A percentile compares a stretch with the other conserved stretches of the same genome.
phyloP scores from a whole-genome alignment of 2,329 filamentous ascomycete genomes.

The Aspergillus nomiae region DNA sequence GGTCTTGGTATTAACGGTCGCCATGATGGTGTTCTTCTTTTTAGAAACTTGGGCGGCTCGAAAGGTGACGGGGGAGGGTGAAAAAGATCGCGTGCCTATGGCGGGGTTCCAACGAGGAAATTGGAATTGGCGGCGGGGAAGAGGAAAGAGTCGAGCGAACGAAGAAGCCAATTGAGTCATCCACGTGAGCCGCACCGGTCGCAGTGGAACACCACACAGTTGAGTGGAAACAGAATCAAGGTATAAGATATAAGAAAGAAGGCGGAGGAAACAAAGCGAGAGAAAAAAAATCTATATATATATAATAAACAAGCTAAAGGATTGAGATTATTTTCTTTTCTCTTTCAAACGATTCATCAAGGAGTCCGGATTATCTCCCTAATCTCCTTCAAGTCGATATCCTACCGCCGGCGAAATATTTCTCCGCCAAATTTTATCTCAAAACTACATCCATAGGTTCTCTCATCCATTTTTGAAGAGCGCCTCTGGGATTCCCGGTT shows the following conservation, averaged over 20 bases:
- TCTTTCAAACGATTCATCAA: constrained; percentile 1
- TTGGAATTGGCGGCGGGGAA: constrained; percentile 32
- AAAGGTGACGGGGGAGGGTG: constrained; percentile 38
- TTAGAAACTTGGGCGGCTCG: constrained; percentile 32
- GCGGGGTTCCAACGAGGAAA: constrained; percentile 27
- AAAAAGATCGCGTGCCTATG: constrained; percentile 40
- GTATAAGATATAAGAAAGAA: not conserved
- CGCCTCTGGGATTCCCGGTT: constrained; percentile 1
- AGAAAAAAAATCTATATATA: constrained; percentile 9
- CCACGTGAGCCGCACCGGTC: constrained; percentile 25
- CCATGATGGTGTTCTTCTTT: constrained; percentile 50
- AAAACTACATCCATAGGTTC: not conserved
- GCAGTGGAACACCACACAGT: not conserved
- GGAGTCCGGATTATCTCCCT: not conserved
- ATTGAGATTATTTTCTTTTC: constrained; percentile 12
- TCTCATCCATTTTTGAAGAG: not conserved
- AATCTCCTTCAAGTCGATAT: not conserved
- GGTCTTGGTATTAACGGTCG: constrained; percentile 74
- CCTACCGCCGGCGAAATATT: constrained; percentile 19
- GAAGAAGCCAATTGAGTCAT: constrained; percentile 43
- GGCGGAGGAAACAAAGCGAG: constrained; percentile 11
- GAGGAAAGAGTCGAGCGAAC: constrained; percentile 33
- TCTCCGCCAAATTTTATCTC: constrained; percentile 29
- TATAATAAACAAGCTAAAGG: constrained; percentile 11
- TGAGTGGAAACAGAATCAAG: not conserved